phyloP scores from a whole-genome alignment of 352 stramenopile genomes.

The Globisporangium perplexum region DNA sequence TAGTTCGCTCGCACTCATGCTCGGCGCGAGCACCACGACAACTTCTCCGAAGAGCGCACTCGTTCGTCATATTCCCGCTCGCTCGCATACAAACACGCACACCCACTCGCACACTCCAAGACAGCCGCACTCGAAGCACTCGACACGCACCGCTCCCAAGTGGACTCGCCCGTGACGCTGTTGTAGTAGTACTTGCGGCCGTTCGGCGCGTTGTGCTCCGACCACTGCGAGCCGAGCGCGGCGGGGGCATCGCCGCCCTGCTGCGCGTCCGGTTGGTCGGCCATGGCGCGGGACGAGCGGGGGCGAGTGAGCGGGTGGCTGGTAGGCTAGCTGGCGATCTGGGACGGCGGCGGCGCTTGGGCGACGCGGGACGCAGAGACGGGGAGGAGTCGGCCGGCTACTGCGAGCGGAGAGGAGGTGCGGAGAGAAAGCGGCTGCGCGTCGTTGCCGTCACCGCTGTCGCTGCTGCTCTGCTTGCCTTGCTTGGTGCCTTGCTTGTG shows the following conservation, averaged over 20 bases:
- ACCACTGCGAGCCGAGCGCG: slow-evolving; percentile 59
- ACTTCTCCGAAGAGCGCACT: background rate
- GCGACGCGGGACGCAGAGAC: background rate
- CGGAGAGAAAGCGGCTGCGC: background rate
- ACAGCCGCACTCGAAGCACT: no score
- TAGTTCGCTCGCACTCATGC: no score
- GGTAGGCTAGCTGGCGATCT: background rate
- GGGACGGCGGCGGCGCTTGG: background rate
- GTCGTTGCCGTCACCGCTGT: background rate
- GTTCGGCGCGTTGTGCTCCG: slow-evolving; percentile 88
- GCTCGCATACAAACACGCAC: slow-evolving; percentile 3
- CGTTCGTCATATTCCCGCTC: background rate
- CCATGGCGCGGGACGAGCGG: slow-evolving; percentile 27
- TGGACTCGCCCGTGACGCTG: slow-evolving; percentile 83
- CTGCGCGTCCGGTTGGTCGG: slow-evolving; percentile 58
- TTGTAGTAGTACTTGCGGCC: slow-evolving; percentile 93
- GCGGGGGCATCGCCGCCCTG: slow-evolving; percentile 26
- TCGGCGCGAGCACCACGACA: background rate
- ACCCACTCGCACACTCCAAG: background rate
- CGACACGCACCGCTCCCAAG: slow-evolving; percentile 73
- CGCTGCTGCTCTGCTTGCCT: background rate
- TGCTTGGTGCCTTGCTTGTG: background rate
- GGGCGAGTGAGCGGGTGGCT: background rate
- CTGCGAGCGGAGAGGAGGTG: background rate
- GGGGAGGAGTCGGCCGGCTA: background rate